phyloP scores from a whole-genome alignment of 768 basidiomycete species.

The Gautieria morchelliformis region DNA sequence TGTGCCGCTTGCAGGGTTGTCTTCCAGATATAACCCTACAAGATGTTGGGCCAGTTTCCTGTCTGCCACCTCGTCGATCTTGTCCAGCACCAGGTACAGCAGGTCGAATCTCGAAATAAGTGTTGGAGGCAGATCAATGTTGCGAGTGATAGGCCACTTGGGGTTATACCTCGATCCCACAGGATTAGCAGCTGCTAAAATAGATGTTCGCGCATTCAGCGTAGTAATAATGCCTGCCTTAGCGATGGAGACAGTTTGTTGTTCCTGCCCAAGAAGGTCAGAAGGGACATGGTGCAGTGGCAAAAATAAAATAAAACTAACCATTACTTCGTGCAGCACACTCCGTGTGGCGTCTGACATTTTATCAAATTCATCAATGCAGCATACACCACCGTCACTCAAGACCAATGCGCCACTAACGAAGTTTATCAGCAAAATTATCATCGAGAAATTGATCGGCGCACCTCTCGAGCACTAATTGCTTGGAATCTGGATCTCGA shows the following conservation, averaged over 20 bases:
- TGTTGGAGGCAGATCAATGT: conserved; percentile 96
- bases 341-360: conserved; percentile 98
- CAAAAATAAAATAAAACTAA: conserved; percentile 21
- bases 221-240: conserved; percentile 99
- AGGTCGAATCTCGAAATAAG: conserved; percentile 97
- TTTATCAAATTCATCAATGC: conserved; percentile 99
- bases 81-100: conserved; percentile 90
- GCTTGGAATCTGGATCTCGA: conserved; percentile 95
- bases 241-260: conserved; percentile 98
- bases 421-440: neutral
- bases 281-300: neutral
- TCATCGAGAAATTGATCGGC: conserved; percentile 9
- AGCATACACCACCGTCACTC: conserved; percentile 95
- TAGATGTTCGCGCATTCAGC: conserved; percentile 94
- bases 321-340: conserved; percentile 99
- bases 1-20: conserved; percentile 56
- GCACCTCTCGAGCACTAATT: conserved; percentile 92
- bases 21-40: conserved; percentile 90
- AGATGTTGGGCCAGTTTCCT: conserved; percentile 85
- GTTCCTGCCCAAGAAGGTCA: conserved; percentile 53
- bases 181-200: conserved; percentile 95
- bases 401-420: conserved; percentile 84
- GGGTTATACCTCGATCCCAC: conserved; percentile 94
- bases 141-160: conserved; percentile 82
- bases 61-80: conserved; percentile 84